Base-by-base conservation (phyloP, 1,284 basidiomycete genomes). In the Entoloma clypeatum region DNA sequence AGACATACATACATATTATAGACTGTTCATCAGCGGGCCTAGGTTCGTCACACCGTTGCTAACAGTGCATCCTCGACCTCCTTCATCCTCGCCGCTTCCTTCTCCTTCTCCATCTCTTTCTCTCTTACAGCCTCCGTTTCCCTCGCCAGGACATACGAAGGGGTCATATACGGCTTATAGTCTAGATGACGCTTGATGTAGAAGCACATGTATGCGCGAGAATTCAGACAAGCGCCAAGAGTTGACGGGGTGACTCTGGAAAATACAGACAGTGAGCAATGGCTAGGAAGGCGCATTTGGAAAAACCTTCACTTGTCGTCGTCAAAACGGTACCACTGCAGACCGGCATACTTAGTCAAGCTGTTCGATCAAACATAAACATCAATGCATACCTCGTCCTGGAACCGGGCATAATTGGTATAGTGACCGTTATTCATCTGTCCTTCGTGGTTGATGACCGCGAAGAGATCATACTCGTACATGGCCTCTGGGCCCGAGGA, bases 341-440 rank as follows among this genome's bases (percentile, higher is more conserved):
- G 33, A 39, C 38, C 45, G 6, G 13, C 22, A 29, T 25, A 23
- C 47, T 43, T 19, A 30, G 25, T 44, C 36, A n/a, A n/a, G n/a
- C n/a, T n/a, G n/a, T n/a, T n/a, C n/a, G n/a, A n/a, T 21, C 14
- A 36, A 19, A 17, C 2, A 8, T 19, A 24, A 22, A 41, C 33
- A 33, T 17, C 43, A 36, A 14, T 28, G 64, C 78, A 34, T 45
- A 85, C 86, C 72, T 86, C 79, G 49, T 89, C 79, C 44, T 81
- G 72, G 52, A 78, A 86, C 21, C 86, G 75, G 17, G 86, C 82
- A 57, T 75, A 92, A 60, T 86, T 90, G 19, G 85, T 91, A 62
- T 97, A 97, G 59, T 97, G 94, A 0, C 94, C 94, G 45, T 92
- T 96, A 62, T 94, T 86, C 56, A 98, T 81, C 60, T 89, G 86